A percentile compares a stretch with the other conserved stretches of the same genome.
These are phyloP conservation scores for Dioscorea alata DNA, from an alignment of 106 monocot genomes.

Conservation along the genomic window DNA sequence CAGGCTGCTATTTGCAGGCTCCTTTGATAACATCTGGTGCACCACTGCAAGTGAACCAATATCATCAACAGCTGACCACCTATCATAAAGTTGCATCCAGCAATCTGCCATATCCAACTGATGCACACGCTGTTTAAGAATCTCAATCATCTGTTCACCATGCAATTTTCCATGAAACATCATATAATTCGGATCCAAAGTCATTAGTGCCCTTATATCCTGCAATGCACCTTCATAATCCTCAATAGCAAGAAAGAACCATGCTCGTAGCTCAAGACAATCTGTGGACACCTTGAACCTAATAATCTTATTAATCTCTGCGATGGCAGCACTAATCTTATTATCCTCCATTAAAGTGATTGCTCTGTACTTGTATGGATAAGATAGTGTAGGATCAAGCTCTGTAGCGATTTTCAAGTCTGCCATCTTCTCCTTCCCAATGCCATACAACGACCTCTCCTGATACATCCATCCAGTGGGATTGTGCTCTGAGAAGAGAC, in stretches of 20 bases:
- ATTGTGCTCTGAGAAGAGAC: constrained; percentile 43
- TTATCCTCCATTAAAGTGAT: constrained; percentile 64
- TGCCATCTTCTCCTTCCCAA: constrained; percentile 66
- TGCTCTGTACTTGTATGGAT: constrained; percentile 88
- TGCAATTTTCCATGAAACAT: constrained; percentile 86
- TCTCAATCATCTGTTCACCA: constrained; percentile 78
- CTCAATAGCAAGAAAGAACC: constrained; percentile 66
- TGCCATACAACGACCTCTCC: constrained; percentile 80
- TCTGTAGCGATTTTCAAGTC: constrained; percentile 62
- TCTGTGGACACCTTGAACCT: constrained; percentile 83
- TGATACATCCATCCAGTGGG: constrained; percentile 90
- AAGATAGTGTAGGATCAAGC: constrained; percentile 65
- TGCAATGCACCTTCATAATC: constrained; percentile 61
- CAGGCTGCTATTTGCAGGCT: constrained; percentile 71
- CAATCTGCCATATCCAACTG: constrained; percentile 91
- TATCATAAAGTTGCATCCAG: constrained; percentile 97
- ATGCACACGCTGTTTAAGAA: constrained; percentile 63
- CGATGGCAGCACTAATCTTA: constrained; percentile 65
- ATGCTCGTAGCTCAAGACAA: constrained; percentile 88
- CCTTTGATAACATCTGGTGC: constrained; percentile 93
- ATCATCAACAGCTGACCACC: constrained; percentile 98
- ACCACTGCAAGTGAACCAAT: constrained; percentile 94
- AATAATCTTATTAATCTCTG: constrained; percentile 91
- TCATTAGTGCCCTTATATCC: constrained; percentile 87
- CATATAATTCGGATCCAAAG: constrained; percentile 78